These are phyloP conservation scores for Periconia digitata DNA, from an alignment of 2,329 filamentous ascomycete genomes.

Conservation along the genomic window DNA sequence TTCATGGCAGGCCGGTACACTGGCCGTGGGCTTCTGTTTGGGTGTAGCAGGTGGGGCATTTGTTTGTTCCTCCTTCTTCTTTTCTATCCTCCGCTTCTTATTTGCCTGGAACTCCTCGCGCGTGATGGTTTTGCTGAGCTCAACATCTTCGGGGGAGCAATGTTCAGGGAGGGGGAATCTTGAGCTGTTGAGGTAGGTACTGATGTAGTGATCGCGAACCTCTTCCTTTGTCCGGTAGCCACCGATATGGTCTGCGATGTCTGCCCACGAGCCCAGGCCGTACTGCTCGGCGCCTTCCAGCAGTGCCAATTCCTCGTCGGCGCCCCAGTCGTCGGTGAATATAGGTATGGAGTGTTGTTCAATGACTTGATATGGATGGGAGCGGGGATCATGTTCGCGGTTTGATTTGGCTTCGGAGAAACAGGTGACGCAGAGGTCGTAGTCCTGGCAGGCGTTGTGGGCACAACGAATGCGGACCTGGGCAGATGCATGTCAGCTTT, in stretches of 20 bases:
- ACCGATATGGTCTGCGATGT: conserved; percentile 97
- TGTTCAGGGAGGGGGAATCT: conserved; percentile 84
- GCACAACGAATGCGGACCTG: conserved; percentile 97
- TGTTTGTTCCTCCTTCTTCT: conserved; percentile 83
- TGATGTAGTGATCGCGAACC: conserved; percentile 89
- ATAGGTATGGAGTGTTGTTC: conserved; percentile 99
- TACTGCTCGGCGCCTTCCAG: conserved; percentile 96
- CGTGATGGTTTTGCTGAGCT: conserved; percentile 76
- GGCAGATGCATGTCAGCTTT: conserved; percentile 3
- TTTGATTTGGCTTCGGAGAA: conserved; percentile 81
- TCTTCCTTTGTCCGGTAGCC: conserved; percentile 94
- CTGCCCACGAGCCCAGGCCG: conserved; percentile 93
- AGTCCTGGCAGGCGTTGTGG: conserved; percentile 80
- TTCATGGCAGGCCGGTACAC: conserved; percentile 94
- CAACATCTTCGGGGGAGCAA: conserved; percentile 79
- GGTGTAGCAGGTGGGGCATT: conserved; percentile 80
- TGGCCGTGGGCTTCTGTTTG: conserved; percentile 94
- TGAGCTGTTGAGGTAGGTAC: conserved; percentile 80
- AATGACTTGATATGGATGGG: conserved; percentile 89
- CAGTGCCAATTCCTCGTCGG: conserved; percentile 91
- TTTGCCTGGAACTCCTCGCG: conserved; percentile 89
- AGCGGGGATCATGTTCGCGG: conserved; percentile 81
- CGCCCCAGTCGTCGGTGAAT: conserved; percentile 92
- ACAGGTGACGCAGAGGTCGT: conserved; percentile 94
- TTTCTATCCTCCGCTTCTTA: conserved; percentile 92